Conservation (phyloP, 2,329 filamentous ascomycete species). For the Microdochium bolleyi region DNA sequence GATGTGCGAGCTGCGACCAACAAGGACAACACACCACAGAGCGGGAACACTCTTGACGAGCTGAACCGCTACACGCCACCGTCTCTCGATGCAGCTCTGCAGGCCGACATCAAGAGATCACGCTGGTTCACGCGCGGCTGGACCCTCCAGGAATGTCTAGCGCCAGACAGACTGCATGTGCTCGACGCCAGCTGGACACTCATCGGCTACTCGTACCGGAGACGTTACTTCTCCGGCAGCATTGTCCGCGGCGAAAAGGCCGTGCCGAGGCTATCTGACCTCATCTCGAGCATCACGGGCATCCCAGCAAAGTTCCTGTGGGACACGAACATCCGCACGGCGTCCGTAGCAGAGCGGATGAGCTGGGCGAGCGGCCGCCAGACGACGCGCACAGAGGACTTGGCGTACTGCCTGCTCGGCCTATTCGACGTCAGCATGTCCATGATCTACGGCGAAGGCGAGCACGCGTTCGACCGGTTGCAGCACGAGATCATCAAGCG, state of each 20-base stretch:
- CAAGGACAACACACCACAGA: too few relatives aligned
- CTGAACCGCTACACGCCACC: too few relatives aligned
- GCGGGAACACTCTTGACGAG: too few relatives aligned
- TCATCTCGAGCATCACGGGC: constrained; percentile 5
- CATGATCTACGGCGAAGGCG: constrained; percentile 7
- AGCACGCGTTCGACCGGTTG: constrained; percentile 6
- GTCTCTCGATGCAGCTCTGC: too few relatives aligned
- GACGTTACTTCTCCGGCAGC: too few relatives aligned
- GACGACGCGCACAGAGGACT: constrained; percentile 7
- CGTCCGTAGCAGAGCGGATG: constrained; percentile 4
- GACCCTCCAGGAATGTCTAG: constrained; percentile 10
- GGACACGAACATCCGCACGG: too few relatives aligned
- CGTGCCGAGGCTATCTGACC: background rate
- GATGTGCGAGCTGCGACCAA: constrained; percentile 1
- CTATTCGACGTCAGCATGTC: constrained; percentile 10
- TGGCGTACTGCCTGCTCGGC: constrained; percentile 9
- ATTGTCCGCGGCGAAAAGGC: too few relatives aligned
- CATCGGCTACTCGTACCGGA: constrained; percentile 1
- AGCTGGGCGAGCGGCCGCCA: constrained; percentile 6
- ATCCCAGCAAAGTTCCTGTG: constrained; percentile 1
- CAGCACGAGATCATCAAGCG: constrained; percentile 9
- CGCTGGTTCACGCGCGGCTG: constrained; percentile 7
- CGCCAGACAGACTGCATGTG: constrained; percentile 6
- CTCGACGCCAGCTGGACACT: constrained; percentile 7
- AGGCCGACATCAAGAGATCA: background rate